A percentile compares a stretch with the other conserved stretches of the same genome.
These are phyloP conservation scores for Biscutella laevigata DNA, from an alignment of 441 rosid species.

Conservation along the genomic window DNA sequence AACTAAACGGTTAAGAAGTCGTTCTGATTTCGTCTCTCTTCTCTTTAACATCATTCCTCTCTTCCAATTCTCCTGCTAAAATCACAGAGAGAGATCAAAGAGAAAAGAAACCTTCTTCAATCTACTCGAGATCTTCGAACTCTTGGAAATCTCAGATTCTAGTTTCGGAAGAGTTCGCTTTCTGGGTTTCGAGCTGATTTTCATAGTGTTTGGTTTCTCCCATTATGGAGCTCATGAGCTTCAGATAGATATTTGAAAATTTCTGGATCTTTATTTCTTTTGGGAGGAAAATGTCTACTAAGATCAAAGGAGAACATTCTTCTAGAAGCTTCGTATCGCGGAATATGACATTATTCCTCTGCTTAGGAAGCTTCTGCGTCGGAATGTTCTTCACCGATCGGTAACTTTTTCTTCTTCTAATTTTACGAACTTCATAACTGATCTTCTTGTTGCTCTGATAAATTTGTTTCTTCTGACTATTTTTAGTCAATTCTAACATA, in stretches of 20 bases:
- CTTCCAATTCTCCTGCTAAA: not conserved
- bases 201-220: not conserved
- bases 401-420: too few species aligned
- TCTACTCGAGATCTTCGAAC: not conserved
- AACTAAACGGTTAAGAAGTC: conserved; percentile 27
- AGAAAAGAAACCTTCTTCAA: not conserved
- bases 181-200: not conserved
- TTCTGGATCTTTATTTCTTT: not conserved
- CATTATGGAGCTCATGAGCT: conserved; percentile 9
- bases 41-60: conserved; percentile 24
- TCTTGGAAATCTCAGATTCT: not conserved
- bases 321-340: conserved; percentile 44
- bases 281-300: conserved; percentile 11
- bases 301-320: conserved; percentile 35
- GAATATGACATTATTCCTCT: conserved; percentile 64
- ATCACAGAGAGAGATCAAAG: not conserved
- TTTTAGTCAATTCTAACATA: not conserved
- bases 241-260: not conserved
- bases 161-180: not conserved
- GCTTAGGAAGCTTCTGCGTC: conserved; percentile 70
- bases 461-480: not conserved
- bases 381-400: conserved; percentile 86
- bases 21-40: conserved; percentile 28
- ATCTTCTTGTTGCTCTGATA: not conserved
- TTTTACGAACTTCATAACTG: not conserved